A percentile compares a stretch with the other conserved stretches of the same genome.
These are phyloP conservation scores for Pseudopyrenochaeta lycopersici DNA, from an alignment of 2,329 filamentous ascomycete species.

Conservation along the genomic window DNA sequence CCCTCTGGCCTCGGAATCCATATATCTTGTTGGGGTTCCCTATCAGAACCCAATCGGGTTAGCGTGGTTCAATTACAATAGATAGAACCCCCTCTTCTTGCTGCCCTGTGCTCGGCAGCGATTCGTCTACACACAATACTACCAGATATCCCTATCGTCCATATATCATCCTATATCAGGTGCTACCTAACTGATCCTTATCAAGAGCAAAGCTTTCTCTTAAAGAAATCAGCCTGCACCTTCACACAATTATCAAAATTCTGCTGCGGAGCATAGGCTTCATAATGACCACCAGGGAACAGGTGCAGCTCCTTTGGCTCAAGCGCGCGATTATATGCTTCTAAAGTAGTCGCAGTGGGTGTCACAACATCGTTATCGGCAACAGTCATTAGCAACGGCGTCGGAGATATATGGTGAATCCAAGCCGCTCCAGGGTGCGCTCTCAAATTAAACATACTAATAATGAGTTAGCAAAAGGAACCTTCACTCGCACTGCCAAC, in stretches of 20 bases:
- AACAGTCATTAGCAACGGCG: conserved; percentile 1
- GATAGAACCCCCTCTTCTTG: too few species aligned
- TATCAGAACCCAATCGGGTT: too few species aligned
- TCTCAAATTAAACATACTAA: neutral
- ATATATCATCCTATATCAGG: too few species aligned
- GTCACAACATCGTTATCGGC: conserved; percentile 1
- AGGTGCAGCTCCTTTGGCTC: conserved; percentile 8
- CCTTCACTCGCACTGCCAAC: neutral
- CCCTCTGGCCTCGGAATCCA: too few species aligned
- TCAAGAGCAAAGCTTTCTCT: neutral
- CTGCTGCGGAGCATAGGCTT: neutral
- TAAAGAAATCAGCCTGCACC: conserved; percentile 2
- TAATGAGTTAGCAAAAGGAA: neutral
- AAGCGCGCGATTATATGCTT: conserved; percentile 2
- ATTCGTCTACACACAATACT: too few species aligned
- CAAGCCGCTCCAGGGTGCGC: neutral
- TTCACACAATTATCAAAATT: conserved; percentile 4
- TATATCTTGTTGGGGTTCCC: too few species aligned
- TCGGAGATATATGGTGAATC: conserved; percentile 5
- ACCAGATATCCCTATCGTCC: too few species aligned
- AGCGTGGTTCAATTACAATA: too few species aligned
- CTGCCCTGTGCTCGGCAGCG: too few species aligned
- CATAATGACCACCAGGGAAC: conserved; percentile 1
- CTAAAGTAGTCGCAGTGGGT: neutral
- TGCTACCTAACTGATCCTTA: too few species aligned